Evolutionary conservation across 2,329 filamentous ascomycete genomes (phyloP), one percentile per base, ranked within the genome.

Genomic region (Aspergillus arachidicola): DNA sequence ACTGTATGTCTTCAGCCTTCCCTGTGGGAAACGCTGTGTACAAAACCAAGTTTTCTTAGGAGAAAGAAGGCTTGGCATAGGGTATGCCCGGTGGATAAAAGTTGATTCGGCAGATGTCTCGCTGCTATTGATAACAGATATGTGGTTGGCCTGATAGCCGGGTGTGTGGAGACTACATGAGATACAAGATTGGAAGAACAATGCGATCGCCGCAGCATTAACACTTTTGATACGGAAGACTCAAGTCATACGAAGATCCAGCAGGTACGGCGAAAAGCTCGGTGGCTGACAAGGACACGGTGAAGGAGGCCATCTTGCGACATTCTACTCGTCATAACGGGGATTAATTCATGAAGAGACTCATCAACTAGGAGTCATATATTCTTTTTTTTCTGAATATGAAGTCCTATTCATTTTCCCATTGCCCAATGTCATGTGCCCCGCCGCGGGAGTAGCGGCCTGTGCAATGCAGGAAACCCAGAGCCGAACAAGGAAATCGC

Each of bases 401-500:
- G 71, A 77, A 76, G 75, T 76, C 74, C 73, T 78, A 78, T 77
- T 75, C 75, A 77, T 76, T 76, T 72, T 77, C 74, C 74, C 76
- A 77, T 76, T 77, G 75, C 75, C 51, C 74, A 74, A 72, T 67
- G 72, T 76, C 75, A 75, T 77, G 73, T 74, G 68, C 72, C 70
- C 72, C 51, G 21, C 72, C 74, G 71, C 74, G 66, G 69, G 64
- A 67, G 67, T 69, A 75, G 72, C 69, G 69, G 69, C 66, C 66
- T 71, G 71, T 75, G 74, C 75, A 77, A 76, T 75, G 75, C 73
- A 75, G 70, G 72, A 77, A 76, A 78, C 75, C 76, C 76, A 77
- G 73, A 76, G 74, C 76, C 76, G 73, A 77, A 77, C 74, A 78
- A 78, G 74, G 70, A 78, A 78, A 78, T 73, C 69, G 69, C 72